Base-by-base conservation (phyloP, 2,329 filamentous ascomycete genomes). In the Xylaria sp. region DNA sequence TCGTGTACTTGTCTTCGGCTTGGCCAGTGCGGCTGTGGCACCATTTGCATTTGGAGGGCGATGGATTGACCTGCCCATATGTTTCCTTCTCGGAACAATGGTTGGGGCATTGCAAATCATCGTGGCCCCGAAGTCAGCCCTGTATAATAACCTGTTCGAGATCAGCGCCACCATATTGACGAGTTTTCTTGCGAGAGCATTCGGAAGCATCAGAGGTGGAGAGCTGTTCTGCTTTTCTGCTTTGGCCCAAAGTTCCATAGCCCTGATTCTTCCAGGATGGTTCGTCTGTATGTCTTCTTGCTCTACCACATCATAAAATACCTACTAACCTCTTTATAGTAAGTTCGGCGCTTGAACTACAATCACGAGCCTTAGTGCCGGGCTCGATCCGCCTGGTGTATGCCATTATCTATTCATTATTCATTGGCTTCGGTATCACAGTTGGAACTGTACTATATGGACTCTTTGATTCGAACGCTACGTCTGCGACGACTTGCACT, bases 371-470 rank as follows among this genome's bases (percentile, higher is more conserved):
- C 68, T 85, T 92, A 60, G 86, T 92, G 0, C 88, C 90, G 0
- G 90, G 90, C 0, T 91, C 89, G 0, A 90, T 92, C 25, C 88
- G 90, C 27, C 90, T 92, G 80, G 89, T 92, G 11, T 92, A 92
- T 71, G 89, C 90, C 36, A 89, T 92, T 71, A 89, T 92, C 65
- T 92, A 92, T 77, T 90, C 89, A 0, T 82, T 92, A 0, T 89
- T 92, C 65, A 85, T 92, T 3, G 90, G 90, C 0, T 92, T 91
- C 73, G 90, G 90, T 13, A 90, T 92, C 69, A 91, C 90, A 5
- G 73, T 78, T 25, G 77, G 77, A 58, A 75, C 76, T 5, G 31
- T 83, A 76, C 75, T 83, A 76, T 80, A 81, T 79, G 82, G 81
- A 76, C 73, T 83, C 72, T 69, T 84, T 77, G 63, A 79, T 78